Conservation (phyloP, 345 rosid genomes). For the Fremontodendron californicum region DNA sequence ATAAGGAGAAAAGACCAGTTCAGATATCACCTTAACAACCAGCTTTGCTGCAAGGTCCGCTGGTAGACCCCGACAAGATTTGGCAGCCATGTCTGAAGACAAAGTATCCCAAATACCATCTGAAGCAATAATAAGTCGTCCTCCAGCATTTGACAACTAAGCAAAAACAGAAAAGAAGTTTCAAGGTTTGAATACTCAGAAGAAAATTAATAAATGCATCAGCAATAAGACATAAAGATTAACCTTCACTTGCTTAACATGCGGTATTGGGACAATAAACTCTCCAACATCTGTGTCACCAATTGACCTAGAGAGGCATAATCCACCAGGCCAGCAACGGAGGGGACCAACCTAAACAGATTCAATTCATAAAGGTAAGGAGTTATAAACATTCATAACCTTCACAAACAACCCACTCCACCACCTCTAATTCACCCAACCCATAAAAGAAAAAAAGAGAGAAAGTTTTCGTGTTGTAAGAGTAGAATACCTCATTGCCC, state of each 20-base stretch:
- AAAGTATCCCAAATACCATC: constrained; percentile 92
- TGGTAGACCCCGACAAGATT: constrained; percentile 85
- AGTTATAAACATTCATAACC: background rate
- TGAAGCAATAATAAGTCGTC: too few relatives aligned
- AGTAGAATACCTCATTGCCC: too few relatives aligned
- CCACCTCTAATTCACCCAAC: background rate
- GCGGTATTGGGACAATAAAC: constrained; percentile 97
- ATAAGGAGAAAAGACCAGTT: background rate
- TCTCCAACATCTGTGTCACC: too few relatives aligned
- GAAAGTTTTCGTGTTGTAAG: background rate
- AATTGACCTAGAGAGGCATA: constrained; percentile 96
- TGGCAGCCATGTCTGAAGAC: constrained; percentile 89
- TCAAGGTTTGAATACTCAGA: constrained; percentile 11
- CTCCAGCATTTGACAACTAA: constrained; percentile 84
- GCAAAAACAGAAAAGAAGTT: constrained; percentile 6
- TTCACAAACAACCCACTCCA: background rate
- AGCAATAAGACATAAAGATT: constrained; percentile 9
- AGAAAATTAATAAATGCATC: too few relatives aligned
- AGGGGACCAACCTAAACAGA: constrained; percentile 82
- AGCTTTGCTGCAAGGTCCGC: constrained; percentile 98
- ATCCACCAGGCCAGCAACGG: constrained; percentile 99
- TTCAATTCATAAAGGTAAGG: constrained; percentile 3
- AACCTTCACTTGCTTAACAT: constrained; percentile 98
- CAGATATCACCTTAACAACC: constrained; percentile 60
- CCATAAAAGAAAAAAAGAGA: background rate